These are phyloP conservation scores for Fusarium lyarnte DNA, from an alignment of 2,329 filamentous ascomycete species.

Conservation along the genomic window DNA sequence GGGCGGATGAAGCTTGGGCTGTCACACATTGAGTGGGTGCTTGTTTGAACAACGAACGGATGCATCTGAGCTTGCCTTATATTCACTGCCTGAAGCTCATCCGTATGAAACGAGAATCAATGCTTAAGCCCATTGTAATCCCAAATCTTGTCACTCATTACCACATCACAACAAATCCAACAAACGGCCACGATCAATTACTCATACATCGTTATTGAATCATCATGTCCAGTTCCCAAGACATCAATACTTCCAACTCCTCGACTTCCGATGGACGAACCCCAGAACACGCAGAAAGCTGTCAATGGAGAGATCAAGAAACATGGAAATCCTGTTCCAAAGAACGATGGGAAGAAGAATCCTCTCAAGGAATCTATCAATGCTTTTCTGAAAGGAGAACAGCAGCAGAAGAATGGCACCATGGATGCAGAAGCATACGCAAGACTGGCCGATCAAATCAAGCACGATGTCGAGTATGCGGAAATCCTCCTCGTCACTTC, in stretches of 20 bases:
- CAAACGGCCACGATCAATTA: neutral
- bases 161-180: neutral
- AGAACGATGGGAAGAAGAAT: neutral
- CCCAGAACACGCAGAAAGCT: neutral
- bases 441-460: no score
- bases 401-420: no score
- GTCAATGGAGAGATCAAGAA: neutral
- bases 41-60: no score
- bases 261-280: no score
- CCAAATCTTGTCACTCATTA: neutral
- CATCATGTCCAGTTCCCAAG: neutral
- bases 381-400: neutral
- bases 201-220: neutral
- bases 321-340: neutral
- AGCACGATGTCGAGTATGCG: no score
- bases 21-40: neutral
- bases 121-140: neutral
- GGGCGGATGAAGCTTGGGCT: neutral
- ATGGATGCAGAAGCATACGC: no score
- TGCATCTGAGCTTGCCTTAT: neutral
- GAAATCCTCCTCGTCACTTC: no score
- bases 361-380: neutral
- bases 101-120: accelerated
- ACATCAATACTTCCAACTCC: no score
- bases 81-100: neutral